A percentile compares a stretch with the other conserved stretches of the same genome.
Conservation (phyloP, 73 alveolate species). For the Tetrahymena malaccensis region DNA sequence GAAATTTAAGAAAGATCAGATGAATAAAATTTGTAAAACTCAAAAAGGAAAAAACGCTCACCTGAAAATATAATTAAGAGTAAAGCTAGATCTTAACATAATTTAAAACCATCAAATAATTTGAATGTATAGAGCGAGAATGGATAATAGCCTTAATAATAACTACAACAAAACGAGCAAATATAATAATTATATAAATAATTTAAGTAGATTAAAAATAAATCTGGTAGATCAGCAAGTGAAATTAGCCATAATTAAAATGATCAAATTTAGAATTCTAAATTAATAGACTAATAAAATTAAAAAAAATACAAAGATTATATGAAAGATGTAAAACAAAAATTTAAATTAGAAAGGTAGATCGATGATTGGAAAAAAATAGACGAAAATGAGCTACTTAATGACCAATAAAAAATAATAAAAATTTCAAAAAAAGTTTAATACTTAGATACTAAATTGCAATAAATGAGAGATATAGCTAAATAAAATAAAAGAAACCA, state of each 20-base stretch:
- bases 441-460: neutral
- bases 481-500: neutral
- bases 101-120: neutral
- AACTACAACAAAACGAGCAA: neutral
- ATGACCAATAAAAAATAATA: neutral
- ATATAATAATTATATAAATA: neutral
- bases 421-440: neutral
- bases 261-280: neutral
- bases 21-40: neutral
- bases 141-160: neutral
- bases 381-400: neutral
- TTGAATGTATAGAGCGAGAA: neutral
- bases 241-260: neutral
- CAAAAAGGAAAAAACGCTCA: neutral
- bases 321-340: neutral
- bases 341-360: neutral
- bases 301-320: neutral
- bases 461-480: neutral
- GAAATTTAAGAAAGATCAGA: neutral
- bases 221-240: neutral
- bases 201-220: neutral
- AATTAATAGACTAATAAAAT: neutral
- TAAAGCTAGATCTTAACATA: neutral
- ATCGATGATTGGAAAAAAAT: neutral
- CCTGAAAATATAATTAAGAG: neutral